Conservation (phyloP, 2,329 filamentous ascomycete genomes). For the Neoscytalidium dimidiatum region DNA sequence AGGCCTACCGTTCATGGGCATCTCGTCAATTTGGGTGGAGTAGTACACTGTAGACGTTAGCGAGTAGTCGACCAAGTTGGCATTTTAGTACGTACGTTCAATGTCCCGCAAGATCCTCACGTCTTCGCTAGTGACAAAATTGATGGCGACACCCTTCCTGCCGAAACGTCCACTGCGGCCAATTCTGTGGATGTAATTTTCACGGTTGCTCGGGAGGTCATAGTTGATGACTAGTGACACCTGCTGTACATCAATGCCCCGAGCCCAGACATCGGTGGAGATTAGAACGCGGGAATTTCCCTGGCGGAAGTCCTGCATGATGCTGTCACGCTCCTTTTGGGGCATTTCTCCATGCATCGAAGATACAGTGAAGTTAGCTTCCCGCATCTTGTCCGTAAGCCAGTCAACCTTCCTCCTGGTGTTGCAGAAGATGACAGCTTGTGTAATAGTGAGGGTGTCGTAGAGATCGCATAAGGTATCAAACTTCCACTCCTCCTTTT, state of each 20-base stretch:
- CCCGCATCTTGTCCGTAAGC: conserved; percentile 99
- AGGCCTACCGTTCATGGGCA: conserved; percentile 77
- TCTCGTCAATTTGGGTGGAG: conserved; percentile 96
- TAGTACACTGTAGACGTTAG: conserved; percentile 72
- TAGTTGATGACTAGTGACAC: conserved; percentile 99
- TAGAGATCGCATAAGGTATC: conserved; percentile 98
- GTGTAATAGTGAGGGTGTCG: conserved; percentile 96
- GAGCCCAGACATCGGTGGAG: conserved; percentile 96
- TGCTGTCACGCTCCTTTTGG: conserved; percentile 95
- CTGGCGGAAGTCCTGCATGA: conserved; percentile 98
- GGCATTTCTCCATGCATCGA: conserved; percentile 99
- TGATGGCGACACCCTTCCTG: conserved; percentile 98
- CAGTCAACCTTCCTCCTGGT: conserved; percentile 98
- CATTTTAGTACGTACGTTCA: conserved; percentile 63
- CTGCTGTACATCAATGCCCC: conserved; percentile 98
- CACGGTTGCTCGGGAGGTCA: conserved; percentile 94
- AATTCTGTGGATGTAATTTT: conserved; percentile 99
- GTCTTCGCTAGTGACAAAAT: conserved; percentile 98
- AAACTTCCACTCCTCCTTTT: conserved; percentile 99
- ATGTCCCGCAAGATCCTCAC: conserved; percentile 97
- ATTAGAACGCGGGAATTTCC: conserved; percentile 95
- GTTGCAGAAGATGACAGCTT: conserved; percentile 99
- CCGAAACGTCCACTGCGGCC: conserved; percentile 94
- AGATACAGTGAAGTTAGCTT: conserved; percentile 97
- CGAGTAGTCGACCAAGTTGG: neutral